Conservation (phyloP, 148 eudicot genomes). For the Cornus florida region DNA sequence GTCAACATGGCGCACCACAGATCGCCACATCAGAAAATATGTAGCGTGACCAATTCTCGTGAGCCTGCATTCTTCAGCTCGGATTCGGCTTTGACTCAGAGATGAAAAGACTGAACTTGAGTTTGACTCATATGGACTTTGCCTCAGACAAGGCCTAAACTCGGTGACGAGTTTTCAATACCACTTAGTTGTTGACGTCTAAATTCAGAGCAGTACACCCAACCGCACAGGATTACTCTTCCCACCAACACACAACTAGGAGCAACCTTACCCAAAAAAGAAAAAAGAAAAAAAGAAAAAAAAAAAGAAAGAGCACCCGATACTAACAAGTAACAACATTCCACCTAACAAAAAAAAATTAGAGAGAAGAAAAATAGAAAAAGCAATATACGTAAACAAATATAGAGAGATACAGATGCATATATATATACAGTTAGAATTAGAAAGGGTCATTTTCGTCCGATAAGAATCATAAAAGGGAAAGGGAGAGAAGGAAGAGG, state of each 20-base stretch:
- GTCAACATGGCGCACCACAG: too few relatives aligned
- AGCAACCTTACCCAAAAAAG: background rate
- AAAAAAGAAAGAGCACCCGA: background rate
- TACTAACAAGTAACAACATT: background rate
- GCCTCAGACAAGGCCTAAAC: background rate
- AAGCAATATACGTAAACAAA: too few relatives aligned
- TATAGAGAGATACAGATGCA: too few relatives aligned
- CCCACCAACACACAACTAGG: background rate
- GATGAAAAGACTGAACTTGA: too few relatives aligned
- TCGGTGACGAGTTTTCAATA: background rate
- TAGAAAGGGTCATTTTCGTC: background rate
- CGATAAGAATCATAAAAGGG: background rate
- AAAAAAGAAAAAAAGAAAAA: background rate
- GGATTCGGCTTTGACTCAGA: too few relatives aligned
- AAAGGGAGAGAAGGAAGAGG: background rate
- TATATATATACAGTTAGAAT: too few relatives aligned
- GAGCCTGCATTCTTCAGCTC: too few relatives aligned
- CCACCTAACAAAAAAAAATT: background rate
- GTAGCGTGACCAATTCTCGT: too few relatives aligned
- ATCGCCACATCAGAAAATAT: background rate
- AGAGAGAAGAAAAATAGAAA: background rate
- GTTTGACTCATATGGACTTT: too few relatives aligned
- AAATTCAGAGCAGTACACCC: background rate
- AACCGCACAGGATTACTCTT: background rate
- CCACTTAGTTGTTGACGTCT: background rate